Conservation (phyloP, 2,329 filamentous ascomycete genomes). For the Tolypocladium inflatum region DNA sequence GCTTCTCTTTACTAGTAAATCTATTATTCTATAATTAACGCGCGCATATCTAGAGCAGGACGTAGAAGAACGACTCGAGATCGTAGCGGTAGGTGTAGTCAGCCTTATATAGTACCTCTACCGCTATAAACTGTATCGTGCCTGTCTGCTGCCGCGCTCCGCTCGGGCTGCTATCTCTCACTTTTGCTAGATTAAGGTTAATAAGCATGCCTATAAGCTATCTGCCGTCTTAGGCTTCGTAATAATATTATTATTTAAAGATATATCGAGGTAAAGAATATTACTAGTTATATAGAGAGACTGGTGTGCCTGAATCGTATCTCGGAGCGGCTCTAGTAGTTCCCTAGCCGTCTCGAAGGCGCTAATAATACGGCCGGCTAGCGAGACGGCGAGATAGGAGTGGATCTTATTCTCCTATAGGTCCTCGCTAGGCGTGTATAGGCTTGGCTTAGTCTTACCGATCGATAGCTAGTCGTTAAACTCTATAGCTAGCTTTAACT, state of each 20-base stretch:
- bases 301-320: conserved; percentile 22
- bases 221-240: no score
- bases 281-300: conserved; percentile 18
- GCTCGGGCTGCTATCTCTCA: no score
- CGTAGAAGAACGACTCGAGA: conserved; percentile 6
- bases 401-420: conserved; percentile 6
- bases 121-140: neutral
- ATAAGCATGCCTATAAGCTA: no score
- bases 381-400: conserved; percentile 6
- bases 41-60: conserved; percentile 9
- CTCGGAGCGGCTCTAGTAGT: conserved; percentile 18
- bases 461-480: neutral
- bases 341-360: conserved; percentile 17
- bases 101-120: conserved; percentile 19
- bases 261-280: neutral
- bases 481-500: no score
- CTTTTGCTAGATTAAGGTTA: no score
- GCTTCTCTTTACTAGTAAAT: neutral
- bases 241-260: no score
- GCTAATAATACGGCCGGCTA: conserved; percentile 7
- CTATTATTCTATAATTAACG: conserved; percentile 4
- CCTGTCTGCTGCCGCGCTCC: no score
- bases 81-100: conserved; percentile 14
- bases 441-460: conserved; percentile 3
- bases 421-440: conserved; percentile 4